Evolutionary conservation across 1,139 yeast species (phyloP).

Genomic region (Taphrina wiesneri): DNA sequence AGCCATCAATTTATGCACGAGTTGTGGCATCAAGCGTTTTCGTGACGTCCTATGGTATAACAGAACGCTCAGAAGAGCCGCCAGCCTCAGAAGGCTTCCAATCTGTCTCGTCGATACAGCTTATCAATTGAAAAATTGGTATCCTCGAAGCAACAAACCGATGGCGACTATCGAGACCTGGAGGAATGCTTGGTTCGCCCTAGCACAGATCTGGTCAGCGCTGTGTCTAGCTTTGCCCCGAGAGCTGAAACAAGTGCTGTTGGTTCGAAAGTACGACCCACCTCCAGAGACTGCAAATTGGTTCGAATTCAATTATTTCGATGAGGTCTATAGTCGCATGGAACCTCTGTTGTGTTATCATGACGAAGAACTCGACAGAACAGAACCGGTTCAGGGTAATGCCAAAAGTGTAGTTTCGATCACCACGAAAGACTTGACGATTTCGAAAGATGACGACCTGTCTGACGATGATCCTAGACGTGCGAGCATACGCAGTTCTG

Average conservation of each 20-base stretch:
- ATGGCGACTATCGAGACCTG: background rate
- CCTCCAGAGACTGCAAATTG: conserved; percentile 1
- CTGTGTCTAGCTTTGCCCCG: background rate
- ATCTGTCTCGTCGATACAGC: conserved; percentile 9
- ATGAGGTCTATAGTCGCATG: background rate
- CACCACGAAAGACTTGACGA: background rate
- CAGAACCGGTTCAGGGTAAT: background rate
- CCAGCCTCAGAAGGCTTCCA: background rate
- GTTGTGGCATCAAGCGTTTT: background rate
- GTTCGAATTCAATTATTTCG: conserved; percentile 10
- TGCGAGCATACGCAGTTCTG: background rate
- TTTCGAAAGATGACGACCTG: background rate
- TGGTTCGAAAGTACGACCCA: background rate
- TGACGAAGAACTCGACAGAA: background rate
- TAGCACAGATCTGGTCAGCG: conserved; percentile 1
- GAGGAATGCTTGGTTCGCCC: background rate
- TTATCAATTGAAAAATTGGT: background rate
- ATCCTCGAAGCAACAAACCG: background rate
- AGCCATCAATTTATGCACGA: background rate
- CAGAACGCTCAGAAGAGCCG: background rate
- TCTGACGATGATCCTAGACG: background rate
- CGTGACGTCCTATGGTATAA: conserved; percentile 14
- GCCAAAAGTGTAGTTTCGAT: background rate
- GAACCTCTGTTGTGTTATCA: conserved; percentile 4
- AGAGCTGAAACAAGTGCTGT: background rate